Percentiles rank a stretch among this genome's conserved stretches.
phyloP scores from a whole-genome alignment of 208 protist species.

The Leishmania gerbilli region DNA sequence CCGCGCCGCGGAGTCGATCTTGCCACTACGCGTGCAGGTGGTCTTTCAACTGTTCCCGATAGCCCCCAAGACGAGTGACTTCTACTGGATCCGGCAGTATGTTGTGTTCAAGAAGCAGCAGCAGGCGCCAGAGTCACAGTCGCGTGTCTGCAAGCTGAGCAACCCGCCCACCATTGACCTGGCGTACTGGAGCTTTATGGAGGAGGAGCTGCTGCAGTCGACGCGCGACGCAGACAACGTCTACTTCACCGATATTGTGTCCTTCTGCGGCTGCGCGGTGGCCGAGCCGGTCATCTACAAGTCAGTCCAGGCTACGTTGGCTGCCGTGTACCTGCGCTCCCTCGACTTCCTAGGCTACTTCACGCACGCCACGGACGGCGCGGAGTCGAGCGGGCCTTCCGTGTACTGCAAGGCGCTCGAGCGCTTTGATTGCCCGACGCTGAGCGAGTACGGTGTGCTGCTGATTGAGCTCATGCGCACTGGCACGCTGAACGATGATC shows the following conservation, averaged over 20 bases:
- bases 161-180: conserved; percentile 63
- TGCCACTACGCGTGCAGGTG: conserved; percentile 81
- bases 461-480: conserved; percentile 88
- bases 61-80: conserved; percentile 17
- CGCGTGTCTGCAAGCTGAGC: conserved; percentile 44
- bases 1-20: conserved; percentile 61
- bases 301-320: conserved; percentile 48
- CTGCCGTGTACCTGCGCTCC: conserved; percentile 72
- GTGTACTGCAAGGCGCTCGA: conserved; percentile 67
- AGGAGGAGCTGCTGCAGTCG: conserved; percentile 17
- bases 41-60: conserved; percentile 67
- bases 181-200: conserved; percentile 55
- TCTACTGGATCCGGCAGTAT: conserved; percentile 73
- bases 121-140: conserved; percentile 23
- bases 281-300: conserved; percentile 26
- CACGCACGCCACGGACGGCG: conserved; percentile 64
- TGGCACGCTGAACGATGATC: conserved; percentile 46
- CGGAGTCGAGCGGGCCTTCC: conserved; percentile 56
- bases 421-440: conserved; percentile 61
- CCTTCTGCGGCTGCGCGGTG: conserved; percentile 42
- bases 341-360: conserved; percentile 93
- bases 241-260: conserved; percentile 67
- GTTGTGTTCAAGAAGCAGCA: conserved; percentile 36
- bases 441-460: conserved; percentile 84
- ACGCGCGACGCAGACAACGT: conserved; percentile 31